A percentile compares a stretch with the other conserved stretches of the same genome.
Conservation (phyloP, 2,329 filamentous ascomycete genomes). For the Hypoxylon sp. region DNA sequence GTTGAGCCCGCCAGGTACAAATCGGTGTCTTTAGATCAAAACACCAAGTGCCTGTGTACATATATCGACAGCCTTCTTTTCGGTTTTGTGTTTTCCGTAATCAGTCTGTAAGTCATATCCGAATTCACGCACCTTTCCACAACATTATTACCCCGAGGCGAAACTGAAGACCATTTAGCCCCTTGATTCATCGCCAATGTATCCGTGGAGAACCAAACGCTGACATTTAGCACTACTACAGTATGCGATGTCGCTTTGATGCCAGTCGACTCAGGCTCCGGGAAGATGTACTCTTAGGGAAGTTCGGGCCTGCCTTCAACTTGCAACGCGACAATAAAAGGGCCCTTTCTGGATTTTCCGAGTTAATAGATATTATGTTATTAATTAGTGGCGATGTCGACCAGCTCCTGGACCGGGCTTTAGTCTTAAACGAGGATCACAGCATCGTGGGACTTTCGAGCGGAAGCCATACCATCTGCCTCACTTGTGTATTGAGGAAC, state of each 20-base stretch:
- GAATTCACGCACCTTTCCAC: background rate
- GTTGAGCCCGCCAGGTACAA: background rate
- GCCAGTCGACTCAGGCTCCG: background rate
- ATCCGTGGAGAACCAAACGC: background rate
- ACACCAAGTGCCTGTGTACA: background rate
- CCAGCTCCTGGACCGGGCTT: background rate
- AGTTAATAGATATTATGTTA: background rate
- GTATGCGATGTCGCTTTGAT: constrained; percentile 13
- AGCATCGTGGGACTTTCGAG: background rate
- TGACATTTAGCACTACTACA: background rate
- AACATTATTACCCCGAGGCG: background rate
- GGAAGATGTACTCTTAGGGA: background rate
- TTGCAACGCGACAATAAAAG: background rate
- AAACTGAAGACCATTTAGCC: background rate
- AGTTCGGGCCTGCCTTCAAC: background rate
- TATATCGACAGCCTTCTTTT: background rate
- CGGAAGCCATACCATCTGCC: background rate
- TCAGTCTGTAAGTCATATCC: background rate
- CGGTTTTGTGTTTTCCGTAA: background rate
- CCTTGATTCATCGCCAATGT: background rate
- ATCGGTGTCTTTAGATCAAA: background rate
- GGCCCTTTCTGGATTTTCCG: background rate
- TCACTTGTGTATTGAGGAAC: background rate
- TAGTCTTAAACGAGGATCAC: background rate
- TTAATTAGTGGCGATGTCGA: background rate